Percentiles rank a stretch among this genome's conserved stretches.
These are phyloP conservation scores for Helicostylum pulchrum DNA, from an alignment of 192 early-diverging fungal genomes.

Conservation along the genomic window DNA sequence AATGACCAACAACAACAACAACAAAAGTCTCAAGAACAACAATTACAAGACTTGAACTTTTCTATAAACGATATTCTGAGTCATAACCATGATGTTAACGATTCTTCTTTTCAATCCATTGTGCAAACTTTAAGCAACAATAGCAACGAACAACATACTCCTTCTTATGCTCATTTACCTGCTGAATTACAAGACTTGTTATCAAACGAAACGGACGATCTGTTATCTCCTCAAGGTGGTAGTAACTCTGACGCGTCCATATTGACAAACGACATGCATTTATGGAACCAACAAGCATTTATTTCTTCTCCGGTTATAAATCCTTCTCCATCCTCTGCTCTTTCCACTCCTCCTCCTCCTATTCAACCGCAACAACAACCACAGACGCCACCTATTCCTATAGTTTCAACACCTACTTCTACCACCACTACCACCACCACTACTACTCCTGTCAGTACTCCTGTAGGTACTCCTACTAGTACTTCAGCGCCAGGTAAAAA, in stretches of 20 bases:
- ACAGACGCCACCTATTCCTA: neutral
- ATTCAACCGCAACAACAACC: neutral
- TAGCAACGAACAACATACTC: slow-evolving; percentile 10
- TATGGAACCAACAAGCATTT: neutral
- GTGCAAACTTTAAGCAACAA: slow-evolving; percentile 19
- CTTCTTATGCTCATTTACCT: slow-evolving; percentile 17
- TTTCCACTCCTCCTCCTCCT: neutral
- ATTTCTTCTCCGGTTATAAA: neutral
- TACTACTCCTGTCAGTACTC: neutral
- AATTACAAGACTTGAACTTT: slow-evolving; percentile 13
- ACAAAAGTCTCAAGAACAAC: neutral
- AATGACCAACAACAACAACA: slow-evolving; percentile 3
- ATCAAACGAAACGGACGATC: slow-evolving; percentile 14
- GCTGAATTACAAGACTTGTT: slow-evolving; percentile 20
- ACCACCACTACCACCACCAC: neutral
- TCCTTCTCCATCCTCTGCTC: neutral
- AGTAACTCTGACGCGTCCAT: slow-evolving; percentile 20
- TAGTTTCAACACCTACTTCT: neutral
- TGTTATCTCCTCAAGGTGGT: slow-evolving; percentile 11
- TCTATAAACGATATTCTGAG: slow-evolving; percentile 22
- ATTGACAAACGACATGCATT: slow-evolving; percentile 5
- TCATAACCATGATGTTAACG: slow-evolving; percentile 10
- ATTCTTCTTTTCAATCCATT: slow-evolving; percentile 22
- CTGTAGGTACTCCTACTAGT: neutral
- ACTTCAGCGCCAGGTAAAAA: neutral